Percentiles rank a stretch among this genome's conserved stretches.
phyloP scores from a whole-genome alignment of 345 rosid genomes.

The Euphorbia lathyris region DNA sequence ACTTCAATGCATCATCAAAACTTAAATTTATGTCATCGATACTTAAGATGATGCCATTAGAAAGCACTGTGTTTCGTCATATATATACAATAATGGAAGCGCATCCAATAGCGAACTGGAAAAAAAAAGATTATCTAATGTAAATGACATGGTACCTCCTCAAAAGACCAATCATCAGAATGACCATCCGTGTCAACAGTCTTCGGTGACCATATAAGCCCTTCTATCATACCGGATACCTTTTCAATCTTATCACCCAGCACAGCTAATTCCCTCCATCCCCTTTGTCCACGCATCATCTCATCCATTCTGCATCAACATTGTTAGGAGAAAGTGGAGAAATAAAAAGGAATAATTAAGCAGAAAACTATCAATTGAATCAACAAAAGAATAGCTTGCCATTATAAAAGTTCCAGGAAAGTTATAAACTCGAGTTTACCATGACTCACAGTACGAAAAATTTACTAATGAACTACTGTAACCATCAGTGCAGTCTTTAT shows the following conservation, averaged over 20 bases:
- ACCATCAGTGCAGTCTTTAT: neutral
- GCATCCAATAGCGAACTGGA: neutral
- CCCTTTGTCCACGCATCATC: conserved; percentile 96
- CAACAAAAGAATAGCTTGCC: neutral
- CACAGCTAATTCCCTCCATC: conserved; percentile 84
- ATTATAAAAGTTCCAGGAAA: neutral
- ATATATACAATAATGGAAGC: neutral
- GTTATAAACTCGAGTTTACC: neutral
- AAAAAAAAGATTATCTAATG: neutral
- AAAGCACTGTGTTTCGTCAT: neutral
- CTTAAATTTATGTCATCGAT: neutral
- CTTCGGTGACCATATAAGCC: conserved; percentile 83
- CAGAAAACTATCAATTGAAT: too few relatives aligned
- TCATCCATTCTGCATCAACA: conserved; percentile 78
- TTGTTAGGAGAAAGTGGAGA: neutral
- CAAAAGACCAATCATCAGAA: conserved; percentile 49
- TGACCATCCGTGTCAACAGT: conserved; percentile 40
- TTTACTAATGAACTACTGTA: neutral
- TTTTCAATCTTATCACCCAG: conserved; percentile 80
- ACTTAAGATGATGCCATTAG: neutral
- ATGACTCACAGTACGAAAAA: neutral
- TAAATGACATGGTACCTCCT: conserved; percentile 43
- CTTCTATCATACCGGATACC: conserved; percentile 83
- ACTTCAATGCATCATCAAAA: neutral
- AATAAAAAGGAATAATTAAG: too few relatives aligned